Conservation (phyloP, 345 rosid species). For the Linum tenue region DNA sequence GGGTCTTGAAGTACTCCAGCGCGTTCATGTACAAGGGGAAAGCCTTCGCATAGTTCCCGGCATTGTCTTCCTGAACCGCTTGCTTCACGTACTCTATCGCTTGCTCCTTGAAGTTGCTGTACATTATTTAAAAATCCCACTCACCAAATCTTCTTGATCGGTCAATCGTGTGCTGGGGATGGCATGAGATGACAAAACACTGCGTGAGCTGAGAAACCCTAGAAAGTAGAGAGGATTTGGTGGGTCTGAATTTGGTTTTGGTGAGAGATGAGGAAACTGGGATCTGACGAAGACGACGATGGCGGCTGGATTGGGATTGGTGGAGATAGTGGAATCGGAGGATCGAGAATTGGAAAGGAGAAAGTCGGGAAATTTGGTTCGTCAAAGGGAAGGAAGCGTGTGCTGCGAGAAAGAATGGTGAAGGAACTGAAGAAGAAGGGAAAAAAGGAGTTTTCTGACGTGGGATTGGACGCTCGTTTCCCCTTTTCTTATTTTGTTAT, state of each 20-base stretch:
- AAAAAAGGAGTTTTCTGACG: too few relatives aligned
- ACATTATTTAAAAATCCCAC: conserved; percentile 31
- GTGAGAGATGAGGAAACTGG: neutral
- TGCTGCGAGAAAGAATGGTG: neutral
- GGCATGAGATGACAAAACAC: neutral
- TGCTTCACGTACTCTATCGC: conserved; percentile 92
- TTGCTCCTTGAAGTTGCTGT: conserved; percentile 93
- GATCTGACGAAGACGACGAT: too few relatives aligned
- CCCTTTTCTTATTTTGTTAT: too few relatives aligned
- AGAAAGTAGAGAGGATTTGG: neutral
- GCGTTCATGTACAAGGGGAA: conserved; percentile 90
- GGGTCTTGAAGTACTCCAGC: conserved; percentile 89
- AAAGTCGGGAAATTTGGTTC: neutral
- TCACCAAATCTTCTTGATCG: neutral
- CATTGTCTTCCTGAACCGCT: conserved; percentile 84
- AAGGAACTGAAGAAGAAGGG: neutral
- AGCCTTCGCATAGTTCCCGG: conserved; percentile 80
- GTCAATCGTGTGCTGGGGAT: neutral
- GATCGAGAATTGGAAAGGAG: neutral
- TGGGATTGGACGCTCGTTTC: too few relatives aligned
- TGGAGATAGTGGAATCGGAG: neutral
- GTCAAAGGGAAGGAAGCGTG: neutral
- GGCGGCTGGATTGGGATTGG: neutral
- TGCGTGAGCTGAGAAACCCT: neutral
- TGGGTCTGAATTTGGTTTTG: neutral